These are phyloP conservation scores for Chiua virens DNA, from an alignment of 768 basidiomycete genomes.

Conservation along the genomic window DNA sequence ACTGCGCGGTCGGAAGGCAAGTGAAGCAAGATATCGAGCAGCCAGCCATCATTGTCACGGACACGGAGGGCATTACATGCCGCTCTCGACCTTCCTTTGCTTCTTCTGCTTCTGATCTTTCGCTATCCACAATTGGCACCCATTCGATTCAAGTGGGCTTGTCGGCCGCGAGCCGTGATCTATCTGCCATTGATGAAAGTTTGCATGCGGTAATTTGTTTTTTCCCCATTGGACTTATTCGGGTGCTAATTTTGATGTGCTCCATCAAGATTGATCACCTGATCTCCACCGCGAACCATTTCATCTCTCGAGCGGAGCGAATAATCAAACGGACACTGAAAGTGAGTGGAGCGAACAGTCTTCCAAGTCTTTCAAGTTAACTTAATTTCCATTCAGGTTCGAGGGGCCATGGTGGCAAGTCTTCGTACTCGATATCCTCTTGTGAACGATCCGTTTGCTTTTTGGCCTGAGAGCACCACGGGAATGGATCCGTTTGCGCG, in stretches of 20 bases:
- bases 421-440: constrained; percentile 35
- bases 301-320: constrained; percentile 56
- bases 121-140: constrained; percentile 37
- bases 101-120: constrained; percentile 4
- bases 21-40: constrained; percentile 29
- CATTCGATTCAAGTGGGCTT: constrained; percentile 50
- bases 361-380: constrained; percentile 1
- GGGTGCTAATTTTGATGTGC: constrained; percentile 4
- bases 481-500: neutral
- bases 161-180: constrained; percentile 53
- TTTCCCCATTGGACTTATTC: constrained; percentile 6
- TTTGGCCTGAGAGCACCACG: constrained; percentile 12
- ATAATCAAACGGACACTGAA: constrained; percentile 56
- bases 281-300: constrained; percentile 52
- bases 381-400: constrained; percentile 39
- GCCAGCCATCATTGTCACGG: constrained; percentile 21
- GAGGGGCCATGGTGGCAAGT: constrained; percentile 45
- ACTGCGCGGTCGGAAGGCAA: constrained; percentile 40
- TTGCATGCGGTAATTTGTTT: constrained; percentile 51
- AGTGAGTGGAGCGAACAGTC: constrained; percentile 34
- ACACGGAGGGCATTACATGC: constrained; percentile 21
- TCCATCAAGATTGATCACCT: constrained; percentile 52
- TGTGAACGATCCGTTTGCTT: constrained; percentile 19
- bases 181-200: constrained; percentile 53
- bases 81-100: constrained; percentile 10